These are phyloP conservation scores for Castanea mollissima DNA, from an alignment of 306 rosid species.

Conservation along the genomic window DNA sequence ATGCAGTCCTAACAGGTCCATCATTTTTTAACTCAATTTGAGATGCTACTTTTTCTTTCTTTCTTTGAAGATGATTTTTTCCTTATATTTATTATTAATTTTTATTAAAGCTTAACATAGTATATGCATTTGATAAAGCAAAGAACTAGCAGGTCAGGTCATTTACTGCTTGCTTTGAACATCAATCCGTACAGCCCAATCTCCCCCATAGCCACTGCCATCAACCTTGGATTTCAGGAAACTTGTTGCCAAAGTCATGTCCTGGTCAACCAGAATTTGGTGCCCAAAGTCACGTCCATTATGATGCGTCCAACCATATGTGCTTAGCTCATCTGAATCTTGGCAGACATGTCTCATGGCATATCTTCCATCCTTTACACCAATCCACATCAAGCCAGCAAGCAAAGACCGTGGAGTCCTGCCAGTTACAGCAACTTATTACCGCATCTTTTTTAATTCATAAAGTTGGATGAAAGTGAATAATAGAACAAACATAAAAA, in stretches of 20 bases:
- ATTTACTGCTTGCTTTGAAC: constrained; percentile 56
- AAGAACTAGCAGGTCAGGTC: constrained; percentile 15
- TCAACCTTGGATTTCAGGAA: constrained; percentile 75
- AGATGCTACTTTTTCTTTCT: constrained; percentile 7
- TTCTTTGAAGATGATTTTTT: constrained; percentile 4
- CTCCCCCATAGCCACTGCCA: constrained; percentile 95
- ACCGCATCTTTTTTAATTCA: constrained; percentile 5
- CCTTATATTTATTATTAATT: not conserved
- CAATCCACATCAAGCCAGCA: constrained; percentile 96
- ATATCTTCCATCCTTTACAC: constrained; percentile 63
- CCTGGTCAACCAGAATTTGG: constrained; percentile 76
- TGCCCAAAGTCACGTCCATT: constrained; percentile 67
- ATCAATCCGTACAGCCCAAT: constrained; percentile 80
- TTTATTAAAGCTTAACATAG: not conserved
- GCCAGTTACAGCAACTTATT: constrained; percentile 14
- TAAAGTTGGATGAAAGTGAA: not conserved
- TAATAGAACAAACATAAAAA: not conserved
- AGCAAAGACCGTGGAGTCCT: constrained; percentile 90
- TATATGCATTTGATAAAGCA: constrained; percentile 2
- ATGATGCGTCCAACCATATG: constrained; percentile 59
- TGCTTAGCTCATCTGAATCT: constrained; percentile 70
- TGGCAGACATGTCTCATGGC: constrained; percentile 59
- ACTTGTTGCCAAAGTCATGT: constrained; percentile 60
- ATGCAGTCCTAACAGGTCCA: constrained; percentile 4
- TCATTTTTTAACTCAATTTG: constrained; percentile 1